Conservation (phyloP, 2,329 filamentous ascomycete genomes). For the Claviceps sp. region DNA sequence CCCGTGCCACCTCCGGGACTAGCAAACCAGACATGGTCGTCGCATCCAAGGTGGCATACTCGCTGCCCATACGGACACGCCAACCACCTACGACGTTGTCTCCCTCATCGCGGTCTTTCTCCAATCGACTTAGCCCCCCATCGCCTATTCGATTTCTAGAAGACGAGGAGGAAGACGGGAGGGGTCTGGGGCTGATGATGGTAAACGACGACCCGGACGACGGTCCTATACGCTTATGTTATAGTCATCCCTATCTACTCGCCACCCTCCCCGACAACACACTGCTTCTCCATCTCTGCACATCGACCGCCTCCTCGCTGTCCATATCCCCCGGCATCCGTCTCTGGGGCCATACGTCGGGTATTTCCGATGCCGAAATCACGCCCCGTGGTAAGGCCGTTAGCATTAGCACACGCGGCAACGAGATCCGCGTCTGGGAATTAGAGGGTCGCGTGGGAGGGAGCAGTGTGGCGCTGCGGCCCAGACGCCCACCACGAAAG, state of each 20-base stretch:
- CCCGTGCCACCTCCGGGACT: slow-evolving; percentile 9
- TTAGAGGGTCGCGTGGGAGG: slow-evolving; percentile 55
- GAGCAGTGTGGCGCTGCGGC: slow-evolving; percentile 41
- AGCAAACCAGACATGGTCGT: slow-evolving; percentile 15
- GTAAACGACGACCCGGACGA: slow-evolving; percentile 9
- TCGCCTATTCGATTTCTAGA: neutral
- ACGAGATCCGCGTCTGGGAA: slow-evolving; percentile 78
- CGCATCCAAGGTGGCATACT: slow-evolving; percentile 23
- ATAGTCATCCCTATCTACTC: slow-evolving; percentile 73
- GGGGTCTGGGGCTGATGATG: too few relatives aligned
- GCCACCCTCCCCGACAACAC: slow-evolving; percentile 81
- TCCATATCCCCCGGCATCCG: slow-evolving; percentile 60
- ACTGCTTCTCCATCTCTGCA: slow-evolving; percentile 67
- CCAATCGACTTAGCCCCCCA: neutral
- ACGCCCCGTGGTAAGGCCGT: slow-evolving; percentile 77
- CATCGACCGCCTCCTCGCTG: slow-evolving; percentile 52
- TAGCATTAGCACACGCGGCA: slow-evolving; percentile 70
- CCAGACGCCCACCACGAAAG: slow-evolving; percentile 12
- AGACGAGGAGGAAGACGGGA: too few relatives aligned
- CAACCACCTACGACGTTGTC: slow-evolving; percentile 7
- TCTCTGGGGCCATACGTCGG: slow-evolving; percentile 85
- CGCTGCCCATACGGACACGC: slow-evolving; percentile 19
- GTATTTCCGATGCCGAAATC: slow-evolving; percentile 74
- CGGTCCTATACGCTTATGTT: slow-evolving; percentile 52
- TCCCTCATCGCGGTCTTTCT: neutral